Percentiles rank a stretch among this genome's conserved stretches.
Evolutionary conservation across 306 rosid genomes (phyloP).

Genomic region (Glycine soja): DNA sequence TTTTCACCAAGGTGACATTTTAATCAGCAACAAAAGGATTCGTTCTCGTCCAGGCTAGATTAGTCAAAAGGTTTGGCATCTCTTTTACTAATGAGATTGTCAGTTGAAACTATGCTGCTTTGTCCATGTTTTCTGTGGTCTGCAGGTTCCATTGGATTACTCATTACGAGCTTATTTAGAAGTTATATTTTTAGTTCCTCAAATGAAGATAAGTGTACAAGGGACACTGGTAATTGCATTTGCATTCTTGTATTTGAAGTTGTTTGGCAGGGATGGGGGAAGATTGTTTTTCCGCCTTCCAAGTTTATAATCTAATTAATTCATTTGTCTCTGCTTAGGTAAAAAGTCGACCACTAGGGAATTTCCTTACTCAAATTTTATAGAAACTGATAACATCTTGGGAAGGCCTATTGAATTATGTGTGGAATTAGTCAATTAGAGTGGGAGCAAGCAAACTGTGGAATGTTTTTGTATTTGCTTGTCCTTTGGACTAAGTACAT

Average conservation of each 20-base stretch:
- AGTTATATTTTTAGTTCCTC: conserved; percentile 65
- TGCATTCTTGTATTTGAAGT: conserved; percentile 32
- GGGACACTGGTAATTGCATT: conserved; percentile 56
- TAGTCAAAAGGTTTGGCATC: conserved; percentile 54
- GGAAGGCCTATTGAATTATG: conserved; percentile 51
- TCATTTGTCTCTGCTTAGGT: conserved; percentile 52
- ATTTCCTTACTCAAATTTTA: conserved; percentile 56
- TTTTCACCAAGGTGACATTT: conserved; percentile 64
- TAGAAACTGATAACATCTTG: conserved; percentile 50
- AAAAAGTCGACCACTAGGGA: conserved; percentile 59
- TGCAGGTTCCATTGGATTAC: conserved; percentile 65
- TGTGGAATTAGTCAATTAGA: conserved; percentile 60
- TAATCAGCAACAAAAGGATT: conserved; percentile 53
- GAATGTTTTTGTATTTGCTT: conserved; percentile 59
- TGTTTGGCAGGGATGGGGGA: background rate
- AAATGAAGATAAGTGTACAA: conserved; percentile 69
- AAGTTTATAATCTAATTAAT: conserved; percentile 23
- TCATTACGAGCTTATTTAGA: conserved; percentile 66
- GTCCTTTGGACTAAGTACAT: background rate
- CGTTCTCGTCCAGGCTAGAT: conserved; percentile 66
- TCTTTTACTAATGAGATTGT: conserved; percentile 19
- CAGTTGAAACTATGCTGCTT: conserved; percentile 5
- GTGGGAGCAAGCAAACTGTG: conserved; percentile 66
- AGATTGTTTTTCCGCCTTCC: background rate
- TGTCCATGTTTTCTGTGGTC: conserved; percentile 28